Evolutionary conservation across 768 basidiomycete genomes (phyloP).

Genomic region (Pulveroboletus sp.): DNA sequence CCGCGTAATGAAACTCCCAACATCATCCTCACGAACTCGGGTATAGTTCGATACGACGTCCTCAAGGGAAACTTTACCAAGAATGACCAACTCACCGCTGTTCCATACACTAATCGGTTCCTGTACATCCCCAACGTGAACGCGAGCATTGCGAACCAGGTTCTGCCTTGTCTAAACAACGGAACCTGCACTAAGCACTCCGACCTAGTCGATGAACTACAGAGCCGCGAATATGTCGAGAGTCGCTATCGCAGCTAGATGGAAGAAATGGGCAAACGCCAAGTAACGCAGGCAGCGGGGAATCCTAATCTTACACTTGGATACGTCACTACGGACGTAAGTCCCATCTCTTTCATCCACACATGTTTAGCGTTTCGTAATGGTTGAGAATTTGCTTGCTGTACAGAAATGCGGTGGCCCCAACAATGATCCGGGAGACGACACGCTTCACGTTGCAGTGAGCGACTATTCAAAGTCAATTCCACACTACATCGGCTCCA

Average conservation of each 20-base stretch:
- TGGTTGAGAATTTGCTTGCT: background rate
- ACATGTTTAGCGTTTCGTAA: background rate
- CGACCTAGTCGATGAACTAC: constrained; percentile 17
- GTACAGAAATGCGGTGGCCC: constrained; percentile 60
- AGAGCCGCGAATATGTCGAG: constrained; percentile 47
- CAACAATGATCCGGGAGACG: constrained; percentile 47
- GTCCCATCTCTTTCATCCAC: constrained; percentile 13
- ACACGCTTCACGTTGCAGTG: constrained; percentile 44
- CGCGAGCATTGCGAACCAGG: constrained; percentile 44
- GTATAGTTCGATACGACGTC: constrained; percentile 61
- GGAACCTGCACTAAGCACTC: constrained; percentile 23
- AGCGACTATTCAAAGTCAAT: constrained; percentile 1
- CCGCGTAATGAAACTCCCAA: constrained; percentile 54
- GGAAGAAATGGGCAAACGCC: constrained; percentile 45
- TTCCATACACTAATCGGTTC: constrained; percentile 65
- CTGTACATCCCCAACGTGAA: constrained; percentile 55
- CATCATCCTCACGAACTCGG: constrained; percentile 62
- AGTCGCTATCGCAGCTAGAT: constrained; percentile 52
- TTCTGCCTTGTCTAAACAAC: constrained; percentile 51
- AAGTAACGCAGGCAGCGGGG: constrained; percentile 26
- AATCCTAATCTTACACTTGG: constrained; percentile 58
- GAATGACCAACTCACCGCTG: constrained; percentile 75
- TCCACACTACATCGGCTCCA: constrained; percentile 58
- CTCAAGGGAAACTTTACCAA: constrained; percentile 68
- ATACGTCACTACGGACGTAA: constrained; percentile 69